Base-by-base conservation (phyloP, 331 rosid genomes). In the Quercus phellos region DNA sequence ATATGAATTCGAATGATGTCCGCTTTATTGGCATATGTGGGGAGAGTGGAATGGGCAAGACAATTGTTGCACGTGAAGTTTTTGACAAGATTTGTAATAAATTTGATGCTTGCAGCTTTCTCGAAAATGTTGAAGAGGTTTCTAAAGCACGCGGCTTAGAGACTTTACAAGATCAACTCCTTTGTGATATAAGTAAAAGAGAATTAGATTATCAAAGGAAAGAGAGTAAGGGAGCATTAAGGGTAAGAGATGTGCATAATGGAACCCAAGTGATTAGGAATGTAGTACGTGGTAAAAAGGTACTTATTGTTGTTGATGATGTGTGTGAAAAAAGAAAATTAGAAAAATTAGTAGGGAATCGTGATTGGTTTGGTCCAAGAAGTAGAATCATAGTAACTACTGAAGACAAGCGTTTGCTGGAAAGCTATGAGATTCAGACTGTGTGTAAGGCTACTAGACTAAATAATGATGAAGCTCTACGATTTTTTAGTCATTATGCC, bases 171-270 rank as follows among this genome's bases (percentile, higher is more conserved):
- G 27, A 55, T 3, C 24, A 0, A 55, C 60, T 55, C 60, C 60
- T 55, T 55, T 4, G 27, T 1, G 24, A 56, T 55, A 7, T 55
- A 19, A 8, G 61, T 55, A n/a, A 24, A 55, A n/a, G n/a, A n/a
- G n/a, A n/a, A n/a, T n/a, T n/a, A n/a, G n/a, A n/a, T n/a, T n/a
- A n/a, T n/a, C n/a, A n/a, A n/a, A n/a, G n/a, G n/a, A n/a, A n/a
- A n/a, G n/a, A n/a, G n/a, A n/a, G n/a, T n/a, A n/a, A n/a, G n/a
- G 21, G 3, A 55, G 13, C 7, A 24, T n/a, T 6, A 8, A 4
- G 19, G 12, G 13, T 1, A 19, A 6, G 61, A 29, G 14, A n/a
- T 0, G 5, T 6, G 14, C 0, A 0, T 55, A 2, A 0, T 27
- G 14, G 13, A 55, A 55, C 7, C 61, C 4, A 55, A 4, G 19